Evolutionary conservation across 345 rosid genomes (phyloP).

Genomic region (Euclidium syriacum): DNA sequence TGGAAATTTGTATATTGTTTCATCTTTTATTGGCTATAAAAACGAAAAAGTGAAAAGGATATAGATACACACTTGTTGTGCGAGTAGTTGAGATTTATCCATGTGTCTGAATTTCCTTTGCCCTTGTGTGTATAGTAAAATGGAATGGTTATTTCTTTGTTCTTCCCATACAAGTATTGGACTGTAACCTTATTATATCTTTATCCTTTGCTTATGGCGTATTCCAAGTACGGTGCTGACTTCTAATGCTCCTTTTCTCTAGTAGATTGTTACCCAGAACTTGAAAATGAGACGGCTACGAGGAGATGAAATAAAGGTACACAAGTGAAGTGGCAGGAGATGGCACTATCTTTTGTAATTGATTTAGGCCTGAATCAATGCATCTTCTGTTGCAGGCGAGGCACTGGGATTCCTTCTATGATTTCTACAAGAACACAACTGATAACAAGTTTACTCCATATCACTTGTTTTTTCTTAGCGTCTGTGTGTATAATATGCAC

Average conservation of each 20-base stretch:
- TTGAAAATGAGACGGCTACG: slow-evolving; percentile 80
- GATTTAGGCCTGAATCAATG: neutral
- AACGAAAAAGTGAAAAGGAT: neutral
- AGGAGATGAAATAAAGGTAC: slow-evolving; percentile 91
- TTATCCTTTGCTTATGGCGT: neutral
- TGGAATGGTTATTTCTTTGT: neutral
- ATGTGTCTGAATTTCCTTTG: neutral
- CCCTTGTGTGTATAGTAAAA: neutral
- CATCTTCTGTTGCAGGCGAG: slow-evolving; percentile 49
- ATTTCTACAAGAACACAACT: slow-evolving; percentile 83
- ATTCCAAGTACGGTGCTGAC: slow-evolving; percentile 7
- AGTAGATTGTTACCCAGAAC: slow-evolving; percentile 78
- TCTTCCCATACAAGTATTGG: neutral
- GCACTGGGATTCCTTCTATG: slow-evolving; percentile 94
- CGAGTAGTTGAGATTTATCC: neutral
- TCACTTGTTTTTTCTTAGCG: neutral
- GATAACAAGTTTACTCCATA: slow-evolving; percentile 71
- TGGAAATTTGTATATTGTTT: neutral
- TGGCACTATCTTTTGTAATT: neutral
- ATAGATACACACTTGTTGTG: neutral
- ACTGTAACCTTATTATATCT: neutral
- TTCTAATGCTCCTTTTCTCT: slow-evolving; percentile 26
- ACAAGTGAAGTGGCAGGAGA: neutral
- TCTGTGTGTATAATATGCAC: neutral
- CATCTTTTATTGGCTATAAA: neutral